Evolutionary conservation across 129 eudicot genomes (phyloP).

Genomic region (Gnaphalium uliginosum): DNA sequence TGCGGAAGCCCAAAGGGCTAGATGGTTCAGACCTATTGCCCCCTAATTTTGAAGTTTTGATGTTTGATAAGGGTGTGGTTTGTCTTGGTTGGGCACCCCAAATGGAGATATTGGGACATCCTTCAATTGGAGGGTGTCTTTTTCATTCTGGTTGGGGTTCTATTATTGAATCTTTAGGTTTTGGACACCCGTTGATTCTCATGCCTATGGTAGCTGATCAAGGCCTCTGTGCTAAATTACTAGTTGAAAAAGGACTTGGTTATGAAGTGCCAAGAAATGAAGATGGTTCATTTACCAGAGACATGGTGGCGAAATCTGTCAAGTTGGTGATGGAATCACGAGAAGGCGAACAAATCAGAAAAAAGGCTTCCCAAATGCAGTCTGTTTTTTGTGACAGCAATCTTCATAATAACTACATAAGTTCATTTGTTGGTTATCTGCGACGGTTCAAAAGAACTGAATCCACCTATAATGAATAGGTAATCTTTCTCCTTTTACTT

Average conservation of each 20-base stretch:
- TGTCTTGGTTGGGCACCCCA: conserved; percentile 65
- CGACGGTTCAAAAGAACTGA: conserved; percentile 16
- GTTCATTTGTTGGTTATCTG: conserved; percentile 32
- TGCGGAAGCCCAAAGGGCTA: conserved; percentile 47
- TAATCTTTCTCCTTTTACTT: no score
- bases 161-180: conserved; percentile 43
- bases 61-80: conserved; percentile 36
- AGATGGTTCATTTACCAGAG: conserved; percentile 51
- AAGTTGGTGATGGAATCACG: conserved; percentile 39
- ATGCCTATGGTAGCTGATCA: conserved; percentile 59
- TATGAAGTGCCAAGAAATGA: conserved; percentile 52
- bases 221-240: conserved; percentile 50
- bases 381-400: conserved; percentile 34
- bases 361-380: conserved; percentile 38
- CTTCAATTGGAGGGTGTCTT: conserved; percentile 56
- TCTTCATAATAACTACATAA: conserved; percentile 40
- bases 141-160: conserved; percentile 67
- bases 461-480: not conserved
- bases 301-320: conserved; percentile 40
- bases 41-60: conserved; percentile 29
- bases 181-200: conserved; percentile 50
- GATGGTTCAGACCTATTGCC: conserved; percentile 37
- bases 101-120: conserved; percentile 49
- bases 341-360: conserved; percentile 38
- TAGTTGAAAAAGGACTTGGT: conserved; percentile 55